Conservation (phyloP, 2,329 filamentous ascomycete genomes). For the Clonostachys sp. region DNA sequence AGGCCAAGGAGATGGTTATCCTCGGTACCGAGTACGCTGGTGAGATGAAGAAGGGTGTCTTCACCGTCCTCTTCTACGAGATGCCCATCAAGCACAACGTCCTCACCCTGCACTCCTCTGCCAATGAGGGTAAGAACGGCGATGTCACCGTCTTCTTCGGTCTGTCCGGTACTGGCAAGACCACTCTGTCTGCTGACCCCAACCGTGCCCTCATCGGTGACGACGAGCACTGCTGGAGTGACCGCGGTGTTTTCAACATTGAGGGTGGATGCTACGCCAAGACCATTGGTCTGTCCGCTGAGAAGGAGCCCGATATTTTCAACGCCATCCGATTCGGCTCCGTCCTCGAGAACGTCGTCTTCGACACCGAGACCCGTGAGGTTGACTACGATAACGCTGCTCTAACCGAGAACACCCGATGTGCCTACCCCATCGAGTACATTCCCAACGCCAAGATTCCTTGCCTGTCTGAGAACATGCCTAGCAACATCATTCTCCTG, state of each 20-base stretch:
- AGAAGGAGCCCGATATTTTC: slow-evolving; percentile 99
- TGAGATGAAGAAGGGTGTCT: slow-evolving; percentile 83
- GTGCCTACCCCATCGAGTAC: slow-evolving; percentile 98
- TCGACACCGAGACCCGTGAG: slow-evolving; percentile 80
- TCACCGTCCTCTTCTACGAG: slow-evolving; percentile 99
- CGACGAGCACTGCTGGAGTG: slow-evolving; percentile 99
- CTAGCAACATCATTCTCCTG: slow-evolving; percentile 95
- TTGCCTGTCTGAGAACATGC: slow-evolving; percentile 82
- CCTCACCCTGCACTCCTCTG: slow-evolving; percentile 94
- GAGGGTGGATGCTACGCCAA: slow-evolving; percentile 99
- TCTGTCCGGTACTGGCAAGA: slow-evolving; percentile 97
- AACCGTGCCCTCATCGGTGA: slow-evolving; percentile 96
- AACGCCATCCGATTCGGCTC: slow-evolving; percentile 94
- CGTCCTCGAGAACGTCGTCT: slow-evolving; percentile 97
- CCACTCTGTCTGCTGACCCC: slow-evolving; percentile 92
- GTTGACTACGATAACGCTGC: slow-evolving; percentile 96
- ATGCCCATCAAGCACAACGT: slow-evolving; percentile 99
- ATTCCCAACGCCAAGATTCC: slow-evolving; percentile 99
- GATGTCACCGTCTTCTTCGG: slow-evolving; percentile 99
- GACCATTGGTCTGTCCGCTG: slow-evolving; percentile 91
- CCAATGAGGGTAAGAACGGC: slow-evolving; percentile 90
- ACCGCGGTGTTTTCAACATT: slow-evolving; percentile 97
- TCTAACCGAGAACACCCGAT: slow-evolving; percentile 96
- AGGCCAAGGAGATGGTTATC: slow-evolving; percentile 99
- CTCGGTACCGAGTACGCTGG: slow-evolving; percentile 98